Evolutionary conservation across 306 rosid genomes (phyloP), one percentile per base, ranked within the genome.

Genomic region (Citrullus colocynthis): DNA sequence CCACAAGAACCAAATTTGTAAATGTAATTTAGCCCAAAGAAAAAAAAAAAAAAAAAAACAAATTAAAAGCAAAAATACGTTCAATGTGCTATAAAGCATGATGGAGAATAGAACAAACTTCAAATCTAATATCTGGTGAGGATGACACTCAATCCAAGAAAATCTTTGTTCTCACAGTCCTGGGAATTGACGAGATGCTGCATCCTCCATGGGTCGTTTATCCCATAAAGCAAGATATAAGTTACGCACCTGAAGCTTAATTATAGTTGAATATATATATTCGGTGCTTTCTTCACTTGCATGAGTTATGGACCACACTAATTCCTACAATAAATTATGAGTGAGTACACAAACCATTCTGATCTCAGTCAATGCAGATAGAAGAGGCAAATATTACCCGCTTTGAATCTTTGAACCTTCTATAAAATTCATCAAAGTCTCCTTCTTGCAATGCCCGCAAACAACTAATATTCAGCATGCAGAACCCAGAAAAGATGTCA

Each of bases 201-300:
- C 45, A 42, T 7, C 72, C 30, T 65, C 14, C 45, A 37, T 30
- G n/a, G 20, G 11, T 9, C 49, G 36, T 65, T 65, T 37, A 36
- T 7, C 21, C 5, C 28, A 41, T 67, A 13, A 41, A 34, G 17
- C 61, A 49, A 81, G 9, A 49, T 69, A 78, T 45, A 58, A 61
- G 61, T 32, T 12, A 55, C 18, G 67, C 88, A 94, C 98, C 97
- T 94, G 97, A 72, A 94, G 93, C 78, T 89, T 91, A 81, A 89
- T 85, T 77, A 94, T 87, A 61, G 97, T 82, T 74, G 87, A 82
- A 83, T 88, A 91, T 76, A 94, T 91, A 83, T 83, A 86, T 81
- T 90, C 97, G 0, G 98, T 89, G 86, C 96, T 91, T 81, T 94
- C 96, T 84, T 91, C 97, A 84, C 98, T 94, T 81, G 97, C 91